Base-by-base conservation (phyloP, 805 yeast species). In the Scheffersomyces amazonensis region DNA sequence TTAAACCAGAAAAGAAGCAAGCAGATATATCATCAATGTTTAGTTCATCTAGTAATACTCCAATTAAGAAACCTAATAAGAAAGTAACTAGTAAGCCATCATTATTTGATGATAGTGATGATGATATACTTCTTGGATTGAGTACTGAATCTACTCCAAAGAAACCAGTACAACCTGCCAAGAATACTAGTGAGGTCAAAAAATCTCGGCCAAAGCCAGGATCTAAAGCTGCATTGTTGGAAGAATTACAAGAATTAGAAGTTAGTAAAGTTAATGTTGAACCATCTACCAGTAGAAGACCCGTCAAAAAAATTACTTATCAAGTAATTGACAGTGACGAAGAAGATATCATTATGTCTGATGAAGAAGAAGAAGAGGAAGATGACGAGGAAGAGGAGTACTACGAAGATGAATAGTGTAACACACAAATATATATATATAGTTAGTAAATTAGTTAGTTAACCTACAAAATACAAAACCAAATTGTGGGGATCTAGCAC, bases 81-180 rank as follows among this genome's bases (percentile, higher is more conserved):
- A 40, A 24, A 13, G 36, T 22, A 18, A 34, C 13, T 7, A 27
- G 40, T 5, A 35, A 42, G 9, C 32, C 37, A 17, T 23, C 11
- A 33, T 38, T 5, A 35, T 36, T 56, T 64, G 55, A 58, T 43
- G 67, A 63, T 40, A 58, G 63, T 40, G 68, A 62, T 5, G 70
- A 64, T 35, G 65, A 56, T 31, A 44, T 61, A 19, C 42, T 61
- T 3, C 35, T 31, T 32, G 34, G 30, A n/a, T 30, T 28, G 13
- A 35, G 39, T 19, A 29, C 12, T 53, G 53, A 10, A 11, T 41
- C 29, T 24, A 39, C 32, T 23, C 40, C 35, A 5, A 39, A 35
- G 19, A 40, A 36, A 11, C 31, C 16, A 5, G 12, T 15, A 3
- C 13, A 18, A 22, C 25, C 24, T 17, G 28, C 16, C 23, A 22